Evolutionary conservation across 129 eudicot species (phyloP), one percentile per base, ranked within the genome.

Genomic region (Helichrysum umbraculigerum): DNA sequence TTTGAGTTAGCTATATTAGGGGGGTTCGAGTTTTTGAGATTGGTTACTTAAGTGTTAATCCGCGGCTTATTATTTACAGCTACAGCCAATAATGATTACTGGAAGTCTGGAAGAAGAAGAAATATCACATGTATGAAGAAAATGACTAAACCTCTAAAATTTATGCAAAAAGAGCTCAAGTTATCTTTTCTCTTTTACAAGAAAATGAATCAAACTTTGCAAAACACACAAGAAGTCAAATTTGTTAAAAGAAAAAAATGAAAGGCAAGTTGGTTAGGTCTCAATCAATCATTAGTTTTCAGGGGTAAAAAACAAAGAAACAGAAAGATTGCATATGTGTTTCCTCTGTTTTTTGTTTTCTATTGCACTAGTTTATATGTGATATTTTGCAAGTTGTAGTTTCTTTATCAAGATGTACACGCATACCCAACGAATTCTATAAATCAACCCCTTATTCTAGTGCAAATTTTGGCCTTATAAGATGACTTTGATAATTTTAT

Each of bases 281-380:
- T 68, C 62, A 58, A 78, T 78, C 81, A 59, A 57, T 70, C 75
- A 56, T 12, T 29, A 37, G 21, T 77, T 34, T 56, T n/a, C 7
- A 63, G 25, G 34, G 9, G 17, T 42, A 60, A 71, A 35, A 20
- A 44, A 42, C 1, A 16, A 65, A 57, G 62, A 44, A 44, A 44
- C 52, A 11, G 52, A 68, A 57, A 0, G 37, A 70, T 35, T 56
- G 28, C 41, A 5, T 58, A 42, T 68, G 28, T 21, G 34, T 39
- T 66, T 42, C 44, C 20, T 29, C 54, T 69, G n/a, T 59, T 54
- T 67, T 76, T 68, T 54, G 57, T 76, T 76, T 0, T 37, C 2
- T 64, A 10, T 35, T 66, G 14, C 30, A 2, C 4, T 47, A 33
- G 6, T 39, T 42, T 28, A 32, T 39, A 39, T 8, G 9, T 35